Percentiles rank a stretch among this genome's conserved stretches.
Evolutionary conservation across 768 basidiomycete species (phyloP).

Genomic region (Pleurotus citrinopileatus): DNA sequence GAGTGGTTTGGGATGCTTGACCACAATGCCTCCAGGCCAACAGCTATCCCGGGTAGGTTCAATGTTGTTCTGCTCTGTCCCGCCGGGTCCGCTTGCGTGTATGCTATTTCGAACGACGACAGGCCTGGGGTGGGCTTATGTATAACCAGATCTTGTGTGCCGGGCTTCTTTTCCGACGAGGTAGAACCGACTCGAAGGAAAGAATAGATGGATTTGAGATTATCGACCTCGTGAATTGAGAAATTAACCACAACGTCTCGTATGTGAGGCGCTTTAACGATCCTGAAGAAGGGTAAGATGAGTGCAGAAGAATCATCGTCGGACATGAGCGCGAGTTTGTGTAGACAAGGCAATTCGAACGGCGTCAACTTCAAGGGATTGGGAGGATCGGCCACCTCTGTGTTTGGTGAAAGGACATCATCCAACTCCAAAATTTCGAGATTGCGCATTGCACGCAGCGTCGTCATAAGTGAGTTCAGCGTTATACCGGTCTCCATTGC

Average conservation of each 20-base stretch:
- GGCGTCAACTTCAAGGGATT: background rate
- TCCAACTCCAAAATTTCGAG: background rate
- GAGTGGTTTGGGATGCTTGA: no score
- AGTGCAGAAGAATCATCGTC: background rate
- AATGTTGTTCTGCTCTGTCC: no score
- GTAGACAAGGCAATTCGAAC: background rate
- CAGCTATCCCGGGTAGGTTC: no score
- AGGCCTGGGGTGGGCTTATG: no score
- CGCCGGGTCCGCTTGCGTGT: no score
- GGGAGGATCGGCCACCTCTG: background rate
- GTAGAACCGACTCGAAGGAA: no score
- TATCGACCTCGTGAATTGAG: no score
- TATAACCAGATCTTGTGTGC: no score
- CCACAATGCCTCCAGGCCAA: no score
- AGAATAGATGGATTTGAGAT: no score
- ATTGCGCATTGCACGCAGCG: background rate
- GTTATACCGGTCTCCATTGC: background rate
- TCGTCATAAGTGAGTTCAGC: background rate
- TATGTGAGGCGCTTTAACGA: background rate
- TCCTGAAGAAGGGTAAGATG: background rate
- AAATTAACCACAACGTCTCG: background rate
- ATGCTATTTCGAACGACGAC: no score
- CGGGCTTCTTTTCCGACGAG: no score
- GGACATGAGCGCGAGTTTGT: background rate
- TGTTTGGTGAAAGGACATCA: background rate